Evolutionary conservation across 2,329 filamentous ascomycete species (phyloP).

Genomic region (Xylariaceae sp.): DNA sequence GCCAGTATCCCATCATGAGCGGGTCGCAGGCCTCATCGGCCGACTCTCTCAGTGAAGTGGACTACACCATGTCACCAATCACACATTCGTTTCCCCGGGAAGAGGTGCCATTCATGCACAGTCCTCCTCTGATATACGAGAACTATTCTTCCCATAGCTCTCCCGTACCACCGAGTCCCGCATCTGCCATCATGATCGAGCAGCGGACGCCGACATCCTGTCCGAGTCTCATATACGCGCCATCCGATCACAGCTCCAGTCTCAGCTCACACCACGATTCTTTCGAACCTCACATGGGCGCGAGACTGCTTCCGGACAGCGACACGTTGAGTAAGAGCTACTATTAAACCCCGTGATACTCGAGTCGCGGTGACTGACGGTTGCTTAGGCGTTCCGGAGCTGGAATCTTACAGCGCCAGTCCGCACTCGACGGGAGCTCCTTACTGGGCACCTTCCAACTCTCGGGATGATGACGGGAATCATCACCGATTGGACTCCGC

Average conservation of each 20-base stretch:
- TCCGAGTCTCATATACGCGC: slow-evolving; percentile 57
- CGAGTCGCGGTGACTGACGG: slow-evolving; percentile 30
- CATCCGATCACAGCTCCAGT: slow-evolving; percentile 57
- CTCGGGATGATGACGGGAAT: slow-evolving; percentile 43
- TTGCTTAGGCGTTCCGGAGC: slow-evolving; percentile 47
- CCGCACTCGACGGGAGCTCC: slow-evolving; percentile 43
- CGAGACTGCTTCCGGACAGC: slow-evolving; percentile 52
- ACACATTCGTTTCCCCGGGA: slow-evolving; percentile 52
- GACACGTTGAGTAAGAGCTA: slow-evolving; percentile 53
- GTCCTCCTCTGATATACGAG: slow-evolving; percentile 55
- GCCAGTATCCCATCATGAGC: slow-evolving; percentile 43
- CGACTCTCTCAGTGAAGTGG: slow-evolving; percentile 58
- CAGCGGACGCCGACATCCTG: slow-evolving; percentile 56
- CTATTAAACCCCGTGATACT: slow-evolving; percentile 23
- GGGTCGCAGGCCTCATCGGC: slow-evolving; percentile 52
- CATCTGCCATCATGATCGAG: slow-evolving; percentile 52
- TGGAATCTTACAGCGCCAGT: slow-evolving; percentile 50
- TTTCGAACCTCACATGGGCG: slow-evolving; percentile 53
- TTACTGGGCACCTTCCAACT: slow-evolving; percentile 44
- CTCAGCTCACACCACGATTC: slow-evolving; percentile 56
- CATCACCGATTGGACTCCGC: slow-evolving; percentile 39
- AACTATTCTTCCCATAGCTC: slow-evolving; percentile 51
- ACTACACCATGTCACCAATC: slow-evolving; percentile 53
- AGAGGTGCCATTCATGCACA: slow-evolving; percentile 53
- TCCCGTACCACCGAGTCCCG: slow-evolving; percentile 53